These are phyloP conservation scores for Litchi chinensis DNA, from an alignment of 345 rosid genomes.

Conservation along the genomic window DNA sequence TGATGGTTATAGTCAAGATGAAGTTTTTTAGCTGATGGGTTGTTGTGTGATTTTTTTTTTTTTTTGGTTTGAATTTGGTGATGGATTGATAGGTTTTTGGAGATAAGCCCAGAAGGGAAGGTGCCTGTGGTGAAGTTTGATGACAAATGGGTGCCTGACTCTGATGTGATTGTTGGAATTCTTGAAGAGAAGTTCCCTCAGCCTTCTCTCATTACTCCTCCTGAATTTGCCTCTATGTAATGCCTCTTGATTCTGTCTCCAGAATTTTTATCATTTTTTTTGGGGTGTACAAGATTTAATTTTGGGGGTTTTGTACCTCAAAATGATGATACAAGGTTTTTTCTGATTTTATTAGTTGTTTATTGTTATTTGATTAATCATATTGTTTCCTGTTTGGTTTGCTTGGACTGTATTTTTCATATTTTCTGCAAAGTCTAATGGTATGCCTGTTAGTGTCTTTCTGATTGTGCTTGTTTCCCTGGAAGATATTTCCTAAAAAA, in stretches of 20 bases:
- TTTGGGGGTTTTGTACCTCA: not conserved
- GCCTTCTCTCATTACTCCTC: conserved; percentile 65
- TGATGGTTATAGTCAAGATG: not conserved
- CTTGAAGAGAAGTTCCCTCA: conserved; percentile 88
- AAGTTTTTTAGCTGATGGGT: conserved; percentile 19
- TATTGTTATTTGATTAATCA: not conserved
- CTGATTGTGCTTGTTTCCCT: not conserved
- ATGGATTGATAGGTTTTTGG: conserved; percentile 59
- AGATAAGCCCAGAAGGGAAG: conserved; percentile 81
- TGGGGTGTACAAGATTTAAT: not conserved
- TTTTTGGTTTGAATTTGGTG: not conserved
- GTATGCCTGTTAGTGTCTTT: not conserved
- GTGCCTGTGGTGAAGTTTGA: conserved; percentile 77
- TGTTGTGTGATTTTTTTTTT: conserved; percentile 20
- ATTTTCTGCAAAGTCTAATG: too few species aligned
- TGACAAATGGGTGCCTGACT: conserved; percentile 83
- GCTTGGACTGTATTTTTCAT: not conserved
- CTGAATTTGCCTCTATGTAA: conserved; percentile 70
- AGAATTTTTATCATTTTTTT: too few species aligned
- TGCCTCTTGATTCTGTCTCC: not conserved
- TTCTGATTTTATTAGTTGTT: too few species aligned
- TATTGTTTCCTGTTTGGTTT: not conserved
- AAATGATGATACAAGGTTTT: too few species aligned
- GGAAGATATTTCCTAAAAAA: conserved; percentile 1
- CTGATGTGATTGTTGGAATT: conserved; percentile 77